A percentile compares a stretch with the other conserved stretches of the same genome.
Conservation (phyloP, 108 stramenopile species). For the Phaeodactylum tricornutum region DNA sequence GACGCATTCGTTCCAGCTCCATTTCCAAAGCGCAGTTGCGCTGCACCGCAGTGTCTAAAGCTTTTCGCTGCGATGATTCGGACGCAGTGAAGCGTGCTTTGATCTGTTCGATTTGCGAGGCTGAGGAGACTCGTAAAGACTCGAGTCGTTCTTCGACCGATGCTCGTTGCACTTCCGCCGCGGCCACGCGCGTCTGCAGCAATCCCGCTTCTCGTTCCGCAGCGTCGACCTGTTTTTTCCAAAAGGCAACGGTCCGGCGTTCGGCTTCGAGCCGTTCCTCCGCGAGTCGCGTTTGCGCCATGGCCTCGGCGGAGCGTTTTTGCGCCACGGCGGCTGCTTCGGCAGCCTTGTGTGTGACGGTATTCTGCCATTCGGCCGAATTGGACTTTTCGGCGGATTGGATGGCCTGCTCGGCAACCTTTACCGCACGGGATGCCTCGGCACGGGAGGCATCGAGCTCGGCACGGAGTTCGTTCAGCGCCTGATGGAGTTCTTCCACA, state of each 20-base stretch:
- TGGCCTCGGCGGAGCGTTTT: conserved; percentile 73
- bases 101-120: conserved; percentile 22
- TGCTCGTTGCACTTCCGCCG: conserved; percentile 70
- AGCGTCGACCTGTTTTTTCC: conserved; percentile 61
- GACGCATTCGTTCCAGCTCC: conserved; percentile 24
- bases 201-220: conserved; percentile 71
- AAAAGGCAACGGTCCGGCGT: conserved; percentile 40
- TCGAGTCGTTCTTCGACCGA: conserved; percentile 55
- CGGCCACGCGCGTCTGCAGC: conserved; percentile 68
- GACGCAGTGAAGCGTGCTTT: conserved; percentile 22
- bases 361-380: conserved; percentile 74
- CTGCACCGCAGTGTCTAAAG: conserved; percentile 20
- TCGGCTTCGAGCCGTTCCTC: conserved; percentile 67
- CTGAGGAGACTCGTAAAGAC: conserved; percentile 34
- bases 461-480: conserved; percentile 51
- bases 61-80: conserved; percentile 24
- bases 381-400: conserved; percentile 79
- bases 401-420: conserved; percentile 87
- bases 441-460: conserved; percentile 81
- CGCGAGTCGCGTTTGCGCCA: conserved; percentile 67
- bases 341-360: conserved; percentile 85
- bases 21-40: conserved; percentile 39
- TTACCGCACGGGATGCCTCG: conserved; percentile 81
- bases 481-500: conserved; percentile 81
- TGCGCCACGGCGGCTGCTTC: conserved; percentile 85